These are phyloP conservation scores for Starmerella ratchasimensis DNA, from an alignment of 805 yeast genomes.

Conservation along the genomic window DNA sequence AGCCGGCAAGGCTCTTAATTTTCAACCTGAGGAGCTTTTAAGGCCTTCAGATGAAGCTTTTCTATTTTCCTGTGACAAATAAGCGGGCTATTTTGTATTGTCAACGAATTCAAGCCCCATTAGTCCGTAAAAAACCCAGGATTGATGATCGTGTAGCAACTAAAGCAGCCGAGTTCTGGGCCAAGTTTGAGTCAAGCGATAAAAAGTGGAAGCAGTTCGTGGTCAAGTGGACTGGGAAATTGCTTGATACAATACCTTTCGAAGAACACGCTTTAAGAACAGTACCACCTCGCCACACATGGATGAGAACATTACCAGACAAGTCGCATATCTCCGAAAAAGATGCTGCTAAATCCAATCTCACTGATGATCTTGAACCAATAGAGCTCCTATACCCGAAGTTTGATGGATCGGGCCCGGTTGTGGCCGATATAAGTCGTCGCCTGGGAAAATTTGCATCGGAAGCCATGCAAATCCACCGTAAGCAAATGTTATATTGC, in stretches of 20 bases:
- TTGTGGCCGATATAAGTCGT: slow-evolving; percentile 34
- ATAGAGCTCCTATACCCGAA: slow-evolving; percentile 37
- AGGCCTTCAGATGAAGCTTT: slow-evolving; percentile 35
- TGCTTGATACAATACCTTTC: slow-evolving; percentile 59
- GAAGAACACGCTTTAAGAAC: slow-evolving; percentile 62
- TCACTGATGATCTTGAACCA: slow-evolving; percentile 21
- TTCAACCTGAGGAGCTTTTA: neutral
- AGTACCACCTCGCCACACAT: slow-evolving; percentile 54
- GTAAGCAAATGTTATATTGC: slow-evolving; percentile 40
- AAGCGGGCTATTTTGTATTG: slow-evolving; percentile 51
- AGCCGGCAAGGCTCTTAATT: too few species aligned
- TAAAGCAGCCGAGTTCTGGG: slow-evolving; percentile 51
- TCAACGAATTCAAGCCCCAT: slow-evolving; percentile 37
- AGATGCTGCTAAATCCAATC: slow-evolving; percentile 15
- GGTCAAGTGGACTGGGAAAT: slow-evolving; percentile 37
- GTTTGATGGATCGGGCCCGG: slow-evolving; percentile 21
- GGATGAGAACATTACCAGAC: slow-evolving; percentile 37
- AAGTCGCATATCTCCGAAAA: slow-evolving; percentile 13
- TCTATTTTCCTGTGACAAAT: slow-evolving; percentile 60
- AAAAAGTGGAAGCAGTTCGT: slow-evolving; percentile 43
- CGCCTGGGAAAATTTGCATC: slow-evolving; percentile 10
- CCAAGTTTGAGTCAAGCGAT: slow-evolving; percentile 41
- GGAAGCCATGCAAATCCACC: slow-evolving; percentile 39
- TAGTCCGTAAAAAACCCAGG: slow-evolving; percentile 27
- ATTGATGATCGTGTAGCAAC: slow-evolving; percentile 33